Conservation (phyloP, 148 eudicot genomes). For the Oxyria digyna region DNA sequence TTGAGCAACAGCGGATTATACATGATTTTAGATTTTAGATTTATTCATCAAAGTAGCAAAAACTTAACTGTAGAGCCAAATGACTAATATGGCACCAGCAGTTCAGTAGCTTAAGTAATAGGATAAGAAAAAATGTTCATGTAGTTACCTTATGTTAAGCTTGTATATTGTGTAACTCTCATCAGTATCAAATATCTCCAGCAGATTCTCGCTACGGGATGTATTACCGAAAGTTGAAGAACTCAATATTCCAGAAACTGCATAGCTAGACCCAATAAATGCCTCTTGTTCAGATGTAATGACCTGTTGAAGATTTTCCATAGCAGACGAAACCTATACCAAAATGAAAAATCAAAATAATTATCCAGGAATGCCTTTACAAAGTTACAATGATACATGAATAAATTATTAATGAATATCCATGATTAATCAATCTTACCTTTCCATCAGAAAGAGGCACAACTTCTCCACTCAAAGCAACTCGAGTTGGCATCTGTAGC, state of each 20-base stretch:
- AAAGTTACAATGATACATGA: not conserved
- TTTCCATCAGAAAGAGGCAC: slow-evolving; percentile 43
- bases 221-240: slow-evolving; percentile 50
- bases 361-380: not conserved
- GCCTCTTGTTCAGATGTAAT: slow-evolving; percentile 39
- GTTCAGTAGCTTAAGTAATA: not conserved
- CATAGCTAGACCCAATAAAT: slow-evolving; percentile 40
- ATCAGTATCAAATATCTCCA: slow-evolving; percentile 48
- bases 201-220: slow-evolving; percentile 60
- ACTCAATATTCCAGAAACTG: slow-evolving; percentile 53
- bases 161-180: slow-evolving; percentile 40
- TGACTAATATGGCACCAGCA: not conserved
- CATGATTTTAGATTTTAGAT: not conserved
- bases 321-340: slow-evolving; percentile 37
- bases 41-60: not conserved
- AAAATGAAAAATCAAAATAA: not conserved
- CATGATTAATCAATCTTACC: slow-evolving; percentile 30
- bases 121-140: not conserved
- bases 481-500: slow-evolving; percentile 61
- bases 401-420: not conserved
- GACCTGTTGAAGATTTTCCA: slow-evolving; percentile 48
- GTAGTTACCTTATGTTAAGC: slow-evolving; percentile 45
- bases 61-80: not conserved
- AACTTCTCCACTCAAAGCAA: slow-evolving; percentile 72
- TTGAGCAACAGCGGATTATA: not conserved